Conservation (phyloP, 1,284 basidiomycete species). For the Dichomitus squalens region DNA sequence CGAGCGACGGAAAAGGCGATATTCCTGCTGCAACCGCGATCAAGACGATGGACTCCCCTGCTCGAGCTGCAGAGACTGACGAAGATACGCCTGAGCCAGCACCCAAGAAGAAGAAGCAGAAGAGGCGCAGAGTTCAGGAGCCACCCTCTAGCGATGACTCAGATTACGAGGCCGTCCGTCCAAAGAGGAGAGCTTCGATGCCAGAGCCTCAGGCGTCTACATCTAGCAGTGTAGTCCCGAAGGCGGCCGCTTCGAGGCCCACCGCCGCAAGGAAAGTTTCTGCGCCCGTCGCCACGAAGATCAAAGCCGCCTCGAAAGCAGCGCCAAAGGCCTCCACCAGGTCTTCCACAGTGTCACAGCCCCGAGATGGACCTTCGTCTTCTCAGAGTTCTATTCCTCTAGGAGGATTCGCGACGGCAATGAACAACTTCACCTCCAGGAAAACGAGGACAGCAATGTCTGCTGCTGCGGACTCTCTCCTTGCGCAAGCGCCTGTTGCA, state of each 20-base stretch:
- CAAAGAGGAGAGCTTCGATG: slow-evolving; percentile 13
- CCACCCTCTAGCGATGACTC: slow-evolving; percentile 12
- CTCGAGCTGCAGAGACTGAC: neutral
- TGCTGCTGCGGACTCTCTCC: slow-evolving; percentile 10
- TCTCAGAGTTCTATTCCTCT: neutral
- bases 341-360: neutral
- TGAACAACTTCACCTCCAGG: neutral
- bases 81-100: neutral
- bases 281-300: neutral
- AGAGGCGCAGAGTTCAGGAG: slow-evolving; percentile 6
- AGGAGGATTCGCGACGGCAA: neutral
- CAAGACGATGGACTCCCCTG: neutral
- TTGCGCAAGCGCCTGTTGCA: neutral
- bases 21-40: slow-evolving; percentile 21
- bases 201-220: neutral
- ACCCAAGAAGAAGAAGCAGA: slow-evolving; percentile 10
- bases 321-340: neutral
- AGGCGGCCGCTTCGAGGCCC: neutral
- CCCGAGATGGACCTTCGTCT: neutral
- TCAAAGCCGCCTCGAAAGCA: neutral
- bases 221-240: neutral
- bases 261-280: slow-evolving; percentile 4
- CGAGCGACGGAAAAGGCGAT: slow-evolving; percentile 29
- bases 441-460: slow-evolving; percentile 11
- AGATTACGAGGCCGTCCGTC: slow-evolving; percentile 4